These are phyloP conservation scores for Chamaenerion angustifolium DNA, from an alignment of 345 rosid genomes.

Conservation along the genomic window DNA sequence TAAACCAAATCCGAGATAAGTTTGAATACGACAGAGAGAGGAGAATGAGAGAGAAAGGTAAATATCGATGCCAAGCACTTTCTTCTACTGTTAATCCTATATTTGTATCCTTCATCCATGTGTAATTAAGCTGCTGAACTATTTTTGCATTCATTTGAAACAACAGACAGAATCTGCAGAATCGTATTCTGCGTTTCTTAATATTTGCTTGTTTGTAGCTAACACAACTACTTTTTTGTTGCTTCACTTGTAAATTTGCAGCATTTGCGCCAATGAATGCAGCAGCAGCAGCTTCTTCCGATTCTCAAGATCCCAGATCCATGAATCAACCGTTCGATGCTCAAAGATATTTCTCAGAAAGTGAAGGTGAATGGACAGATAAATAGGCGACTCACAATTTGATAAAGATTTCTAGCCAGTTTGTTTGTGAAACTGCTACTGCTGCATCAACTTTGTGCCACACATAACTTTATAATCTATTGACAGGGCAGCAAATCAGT, in stretches of 20 bases:
- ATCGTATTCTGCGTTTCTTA: too few species aligned
- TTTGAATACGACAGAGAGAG: constrained; percentile 73
- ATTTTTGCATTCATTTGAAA: too few species aligned
- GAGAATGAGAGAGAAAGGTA: constrained; percentile 78
- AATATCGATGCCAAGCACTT: constrained; percentile 2
- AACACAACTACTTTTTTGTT: constrained; percentile 2
- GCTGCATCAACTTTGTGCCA: too few species aligned
- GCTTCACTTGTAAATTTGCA: constrained; percentile 15
- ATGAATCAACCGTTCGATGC: too few species aligned
- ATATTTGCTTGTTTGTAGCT: background rate
- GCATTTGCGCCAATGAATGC: constrained; percentile 78
- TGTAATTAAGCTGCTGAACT: background rate
- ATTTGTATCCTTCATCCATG: background rate
- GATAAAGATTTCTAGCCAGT: too few species aligned
- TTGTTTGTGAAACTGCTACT: too few species aligned
- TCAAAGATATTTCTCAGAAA: too few species aligned
- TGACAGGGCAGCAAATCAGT: too few species aligned
- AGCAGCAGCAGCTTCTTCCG: constrained; percentile 14
- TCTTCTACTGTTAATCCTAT: background rate
- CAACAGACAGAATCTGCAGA: background rate
- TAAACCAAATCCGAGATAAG: constrained; percentile 55
- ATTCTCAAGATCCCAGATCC: background rate
- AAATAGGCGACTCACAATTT: too few species aligned
- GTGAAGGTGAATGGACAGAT: too few species aligned
- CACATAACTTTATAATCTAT: too few species aligned